Base-by-base conservation (phyloP, 768 basidiomycete species). In the Lentinula sp. region DNA sequence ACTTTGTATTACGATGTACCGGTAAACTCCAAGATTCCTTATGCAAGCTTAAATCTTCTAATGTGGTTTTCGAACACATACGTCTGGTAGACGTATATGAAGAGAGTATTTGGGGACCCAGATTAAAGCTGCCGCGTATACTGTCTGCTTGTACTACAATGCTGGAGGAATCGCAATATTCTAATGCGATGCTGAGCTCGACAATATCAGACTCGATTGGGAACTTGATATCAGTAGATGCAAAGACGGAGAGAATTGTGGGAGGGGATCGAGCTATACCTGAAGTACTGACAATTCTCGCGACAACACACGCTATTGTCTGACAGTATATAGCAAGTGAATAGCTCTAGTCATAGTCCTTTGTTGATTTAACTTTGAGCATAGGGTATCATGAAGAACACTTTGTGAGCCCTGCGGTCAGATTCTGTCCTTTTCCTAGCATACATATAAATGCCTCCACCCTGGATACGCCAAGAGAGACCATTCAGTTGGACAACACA, bases 31-130 rank as follows among this genome's bases (percentile, higher is more conserved):
- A 48, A 12, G 6, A 46, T 46, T 16, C 43, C 12, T 12, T 7
- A 0, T 28, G n/a, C 13, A 57, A 23, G 7, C 16, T 37, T 6
- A 2, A 35, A 35, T 7, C 39, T n/a, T 23, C 55, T 4, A 10
- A 12, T 43, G 3, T 9, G 43, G 23, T 18, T 7, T 41, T 63
- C 37, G 50, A 59, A 35, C 23, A 36, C 41, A 35, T 63, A 20
- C 51, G 41, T 32, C 68, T 80, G 16, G 77, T 80, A 32, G 81
- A 83, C 62, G 73, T 74, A 42, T 82, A 82, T 65, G 64, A 68
- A 2, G 75, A 72, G 53, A 79, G 79, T 56, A 83, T 83, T 41
- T 81, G 81, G 81, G 81, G 77, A 7, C 51, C 53, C 20, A 59
- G 62, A 39, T 42, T 60, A 16, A 59, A 50, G 48, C 20, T 59